phyloP scores from a whole-genome alignment of 2,329 filamentous ascomycete species.

The Hysterium pulicare region DNA sequence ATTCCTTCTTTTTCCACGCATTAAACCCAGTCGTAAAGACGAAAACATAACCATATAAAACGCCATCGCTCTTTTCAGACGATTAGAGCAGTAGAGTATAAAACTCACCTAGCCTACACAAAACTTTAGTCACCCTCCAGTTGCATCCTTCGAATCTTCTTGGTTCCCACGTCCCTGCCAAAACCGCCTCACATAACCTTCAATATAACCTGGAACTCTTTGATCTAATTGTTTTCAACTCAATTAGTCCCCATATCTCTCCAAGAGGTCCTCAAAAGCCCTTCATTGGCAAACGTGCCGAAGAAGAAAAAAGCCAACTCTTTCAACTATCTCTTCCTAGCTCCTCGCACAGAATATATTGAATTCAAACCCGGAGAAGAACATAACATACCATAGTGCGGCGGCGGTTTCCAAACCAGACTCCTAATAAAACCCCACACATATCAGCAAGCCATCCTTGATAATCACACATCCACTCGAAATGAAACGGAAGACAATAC shows the following conservation, averaged over 20 bases:
- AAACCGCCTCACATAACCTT: conserved; percentile 89
- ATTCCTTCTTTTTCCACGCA: too few species aligned
- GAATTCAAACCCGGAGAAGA: too few species aligned
- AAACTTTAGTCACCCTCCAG: conserved; percentile 14
- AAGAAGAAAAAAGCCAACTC: too few species aligned
- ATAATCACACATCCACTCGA: background rate
- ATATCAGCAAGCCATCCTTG: background rate
- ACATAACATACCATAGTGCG: conserved; percentile 72
- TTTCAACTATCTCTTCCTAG: too few species aligned
- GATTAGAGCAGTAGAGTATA: too few species aligned
- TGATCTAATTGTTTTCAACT: conserved; percentile 63
- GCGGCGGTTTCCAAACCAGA: conserved; percentile 96
- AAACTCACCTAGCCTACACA: conserved; percentile 32
- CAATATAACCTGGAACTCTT: conserved; percentile 83
- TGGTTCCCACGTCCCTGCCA: conserved; percentile 78
- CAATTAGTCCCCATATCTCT: too few species aligned
- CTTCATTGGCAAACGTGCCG: too few species aligned
- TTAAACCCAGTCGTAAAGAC: too few species aligned
- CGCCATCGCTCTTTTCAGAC: background rate
- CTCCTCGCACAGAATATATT: too few species aligned
- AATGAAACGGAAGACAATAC: conserved; percentile 49
- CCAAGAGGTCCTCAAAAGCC: too few species aligned
- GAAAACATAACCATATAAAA: too few species aligned
- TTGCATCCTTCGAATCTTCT: too few species aligned
- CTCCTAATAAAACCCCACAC: conserved; percentile 56